Base-by-base conservation (phyloP, 2,329 filamentous ascomycete species). In the Neodidymelliopsis sp. region DNA sequence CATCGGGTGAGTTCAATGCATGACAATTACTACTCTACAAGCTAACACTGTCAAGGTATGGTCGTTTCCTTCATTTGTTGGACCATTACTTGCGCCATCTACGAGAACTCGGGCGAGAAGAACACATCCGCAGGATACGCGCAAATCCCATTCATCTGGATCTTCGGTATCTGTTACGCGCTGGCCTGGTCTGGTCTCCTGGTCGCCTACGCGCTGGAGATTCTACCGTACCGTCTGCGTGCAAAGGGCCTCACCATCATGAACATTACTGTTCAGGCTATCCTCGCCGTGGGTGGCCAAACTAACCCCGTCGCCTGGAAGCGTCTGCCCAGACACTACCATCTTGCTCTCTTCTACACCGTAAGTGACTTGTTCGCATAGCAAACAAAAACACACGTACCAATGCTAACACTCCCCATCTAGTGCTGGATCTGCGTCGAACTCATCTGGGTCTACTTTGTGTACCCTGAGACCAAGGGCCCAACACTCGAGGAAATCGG, bases 401-500 rank as follows among this genome's bases (percentile, higher is more conserved):
- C 31, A 7, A 27, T 22, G 13, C 50, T 60, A 24, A 58, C 23
- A n/a, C 12, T 7, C 22, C 11, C 11, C 6, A 8, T 16, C 13
- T 30, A 57, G 55, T 20, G 83, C 39, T 87, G 83, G 84, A 81
- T 86, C 64, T 72, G 79, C 16, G 69, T 79, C 64, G 82, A 87
- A 67, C 73, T 86, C 29, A 54, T 81, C 40, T 85, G 86, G 57
- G 83, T 87, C 19, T 87, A 62, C 51, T 60, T 62, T 33, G 52
- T 62, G 13, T 63, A 63, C 29, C 56, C 56, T 15, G 60, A 90
- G 75, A 90, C 86, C 11, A 84, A 83, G 63, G 86, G 86, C 2
- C 84, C 84, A 0, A 88, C 85, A 2, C 82, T 89, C 0, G 86
- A 89, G 67, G 84, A 88, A 67, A 81, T 88, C 56, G 82, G 85